phyloP scores from a whole-genome alignment of 2,329 filamentous ascomycete species.

The Cercospora berteroae region DNA sequence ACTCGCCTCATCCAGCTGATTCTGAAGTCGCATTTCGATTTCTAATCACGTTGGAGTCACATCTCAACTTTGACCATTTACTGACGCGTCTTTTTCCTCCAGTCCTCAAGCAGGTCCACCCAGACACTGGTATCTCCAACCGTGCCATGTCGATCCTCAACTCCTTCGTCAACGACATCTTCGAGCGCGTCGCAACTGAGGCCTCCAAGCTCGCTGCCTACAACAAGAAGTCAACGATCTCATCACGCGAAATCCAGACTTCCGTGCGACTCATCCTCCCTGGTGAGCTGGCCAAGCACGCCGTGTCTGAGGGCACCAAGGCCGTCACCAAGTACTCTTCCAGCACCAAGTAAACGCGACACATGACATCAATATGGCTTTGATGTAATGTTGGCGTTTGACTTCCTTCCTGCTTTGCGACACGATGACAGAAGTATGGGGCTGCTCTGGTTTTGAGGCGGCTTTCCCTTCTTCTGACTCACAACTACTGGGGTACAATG shows the following conservation, averaged over 20 bases:
- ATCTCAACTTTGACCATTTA: constrained; percentile 12
- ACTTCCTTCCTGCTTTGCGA: constrained; percentile 14
- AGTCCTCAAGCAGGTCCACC: constrained; percentile 99
- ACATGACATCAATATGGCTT: constrained; percentile 16
- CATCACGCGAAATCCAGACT: constrained; percentile 98
- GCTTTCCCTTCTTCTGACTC: constrained; percentile 1
- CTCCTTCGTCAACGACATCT: constrained; percentile 99
- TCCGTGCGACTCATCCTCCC: constrained; percentile 97
- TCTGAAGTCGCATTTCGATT: constrained; percentile 25
- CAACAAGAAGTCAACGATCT: constrained; percentile 99
- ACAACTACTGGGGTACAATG: constrained; percentile 14
- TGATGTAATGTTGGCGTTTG: constrained; percentile 16
- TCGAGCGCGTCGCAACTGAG: constrained; percentile 98
- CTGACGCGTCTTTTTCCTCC: constrained; percentile 41
- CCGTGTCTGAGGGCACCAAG: constrained; percentile 99
- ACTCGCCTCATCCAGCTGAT: constrained; percentile 16
- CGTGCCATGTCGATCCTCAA: constrained; percentile 99
- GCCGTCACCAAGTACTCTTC: constrained; percentile 99
- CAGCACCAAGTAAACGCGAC: constrained; percentile 84
- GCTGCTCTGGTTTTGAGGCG: not conserved
- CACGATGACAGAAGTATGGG: constrained; percentile 25
- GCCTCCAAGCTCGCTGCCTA: constrained; percentile 98
- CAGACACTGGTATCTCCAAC: constrained; percentile 99
- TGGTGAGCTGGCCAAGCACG: constrained; percentile 98
- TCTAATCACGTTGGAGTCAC: constrained; percentile 21